phyloP scores from a whole-genome alignment of 495 filamentous ascomycete genomes.

The Filosporella fistucella region DNA sequence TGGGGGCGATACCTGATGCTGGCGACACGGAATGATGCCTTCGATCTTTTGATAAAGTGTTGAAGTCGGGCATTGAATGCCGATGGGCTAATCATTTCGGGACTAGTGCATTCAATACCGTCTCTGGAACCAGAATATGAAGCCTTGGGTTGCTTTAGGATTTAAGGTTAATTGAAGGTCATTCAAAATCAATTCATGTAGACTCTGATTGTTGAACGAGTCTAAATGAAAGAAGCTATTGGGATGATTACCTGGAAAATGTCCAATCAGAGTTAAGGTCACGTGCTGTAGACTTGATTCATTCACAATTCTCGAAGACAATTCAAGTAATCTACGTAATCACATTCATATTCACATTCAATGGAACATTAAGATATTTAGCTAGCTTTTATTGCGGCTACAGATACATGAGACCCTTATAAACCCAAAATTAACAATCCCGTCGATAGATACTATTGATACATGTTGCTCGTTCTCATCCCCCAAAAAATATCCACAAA shows the following conservation, averaged over 20 bases:
- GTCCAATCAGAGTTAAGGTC: too few species aligned
- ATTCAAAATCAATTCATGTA: too few species aligned
- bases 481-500: background rate
- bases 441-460: slow-evolving; percentile 8
- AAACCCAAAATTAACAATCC: slow-evolving; percentile 13
- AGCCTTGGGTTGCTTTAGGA: background rate
- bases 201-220: too few species aligned
- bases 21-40: slow-evolving; percentile 1
- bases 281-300: too few species aligned
- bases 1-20: background rate
- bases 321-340: too few species aligned
- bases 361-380: slow-evolving; percentile 8
- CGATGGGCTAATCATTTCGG: background rate
- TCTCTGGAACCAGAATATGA: background rate
- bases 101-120: background rate
- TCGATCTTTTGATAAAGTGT: background rate
- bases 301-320: too few species aligned
- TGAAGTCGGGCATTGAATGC: background rate
- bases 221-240: too few species aligned
- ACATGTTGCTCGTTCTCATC: slow-evolving; percentile 11
- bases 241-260: too few species aligned
- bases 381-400: slow-evolving; percentile 11
- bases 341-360: too few species aligned
- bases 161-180: background rate
- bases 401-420: slow-evolving; percentile 9